Evolutionary conservation across 208 protist genomes (phyloP).

Genomic region (Leptomonas seymouri): DNA sequence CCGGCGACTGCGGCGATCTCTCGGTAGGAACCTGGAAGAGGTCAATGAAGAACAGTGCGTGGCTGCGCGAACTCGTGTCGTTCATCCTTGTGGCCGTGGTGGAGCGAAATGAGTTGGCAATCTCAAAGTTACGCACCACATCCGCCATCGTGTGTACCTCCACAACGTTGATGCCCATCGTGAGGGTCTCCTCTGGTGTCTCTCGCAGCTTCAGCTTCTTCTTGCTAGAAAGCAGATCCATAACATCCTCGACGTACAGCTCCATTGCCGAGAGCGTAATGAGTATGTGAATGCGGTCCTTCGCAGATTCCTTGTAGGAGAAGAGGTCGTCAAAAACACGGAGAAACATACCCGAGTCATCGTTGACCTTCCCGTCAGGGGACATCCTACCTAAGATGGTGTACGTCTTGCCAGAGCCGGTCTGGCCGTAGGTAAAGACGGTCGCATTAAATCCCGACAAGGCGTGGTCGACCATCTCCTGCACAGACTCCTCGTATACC

Average conservation of each 20-base stretch:
- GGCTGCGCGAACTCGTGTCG: slow-evolving; percentile 86
- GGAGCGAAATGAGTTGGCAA: slow-evolving; percentile 80
- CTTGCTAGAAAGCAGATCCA: slow-evolving; percentile 83
- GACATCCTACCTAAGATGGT: slow-evolving; percentile 86
- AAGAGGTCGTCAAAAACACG: slow-evolving; percentile 89
- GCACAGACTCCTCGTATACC: slow-evolving; percentile 85
- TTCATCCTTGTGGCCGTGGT: slow-evolving; percentile 91
- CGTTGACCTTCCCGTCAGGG: slow-evolving; percentile 35
- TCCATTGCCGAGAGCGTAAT: slow-evolving; percentile 88
- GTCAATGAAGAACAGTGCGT: slow-evolving; percentile 92
- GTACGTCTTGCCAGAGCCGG: slow-evolving; percentile 91
- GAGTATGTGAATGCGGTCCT: slow-evolving; percentile 54
- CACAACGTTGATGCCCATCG: slow-evolving; percentile 56
- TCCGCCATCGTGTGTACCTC: slow-evolving; percentile 78
- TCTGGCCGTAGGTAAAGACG: slow-evolving; percentile 93
- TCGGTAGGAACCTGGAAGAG: slow-evolving; percentile 60
- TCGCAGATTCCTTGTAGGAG: slow-evolving; percentile 53
- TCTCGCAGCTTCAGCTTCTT: slow-evolving; percentile 87
- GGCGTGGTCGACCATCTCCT: slow-evolving; percentile 82
- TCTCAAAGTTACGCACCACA: slow-evolving; percentile 70
- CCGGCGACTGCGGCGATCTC: slow-evolving; percentile 32
- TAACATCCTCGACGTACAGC: slow-evolving; percentile 87
- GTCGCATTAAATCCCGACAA: slow-evolving; percentile 78
- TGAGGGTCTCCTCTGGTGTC: slow-evolving; percentile 74
- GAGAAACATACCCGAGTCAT: slow-evolving; percentile 77